phyloP scores from a whole-genome alignment of 2,329 filamentous ascomycete species.

The Scedosporium apiospermum region DNA sequence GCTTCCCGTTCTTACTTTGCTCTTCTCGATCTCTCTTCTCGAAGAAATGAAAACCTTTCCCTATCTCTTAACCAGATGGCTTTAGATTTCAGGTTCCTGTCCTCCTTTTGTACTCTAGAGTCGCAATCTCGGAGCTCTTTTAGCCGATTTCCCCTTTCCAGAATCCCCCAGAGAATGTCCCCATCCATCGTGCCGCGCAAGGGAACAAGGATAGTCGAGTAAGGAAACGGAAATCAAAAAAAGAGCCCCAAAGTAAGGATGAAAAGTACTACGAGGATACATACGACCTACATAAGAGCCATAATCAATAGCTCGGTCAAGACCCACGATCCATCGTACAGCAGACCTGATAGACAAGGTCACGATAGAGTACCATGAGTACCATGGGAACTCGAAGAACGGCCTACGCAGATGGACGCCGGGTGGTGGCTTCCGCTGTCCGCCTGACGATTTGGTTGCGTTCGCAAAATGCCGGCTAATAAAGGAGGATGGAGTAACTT shows the following conservation, averaged over 20 bases:
- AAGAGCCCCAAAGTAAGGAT: not conserved
- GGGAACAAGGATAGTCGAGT: not conserved
- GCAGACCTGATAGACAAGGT: not conserved
- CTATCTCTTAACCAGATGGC: not conserved
- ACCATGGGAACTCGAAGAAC: not conserved
- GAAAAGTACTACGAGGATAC: not conserved
- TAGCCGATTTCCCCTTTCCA: slow-evolving; percentile 6
- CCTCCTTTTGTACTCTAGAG: slow-evolving; percentile 4
- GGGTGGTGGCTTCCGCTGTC: not conserved
- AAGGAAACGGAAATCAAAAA: not conserved
- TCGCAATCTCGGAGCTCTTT: slow-evolving; percentile 5
- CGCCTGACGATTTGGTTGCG: slow-evolving; percentile 1
- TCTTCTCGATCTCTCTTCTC: not conserved
- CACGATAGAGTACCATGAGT: not conserved
- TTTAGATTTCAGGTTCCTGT: not conserved
- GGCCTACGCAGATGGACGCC: not conserved
- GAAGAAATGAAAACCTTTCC: not conserved
- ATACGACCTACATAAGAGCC: not conserved
- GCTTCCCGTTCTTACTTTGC: not conserved
- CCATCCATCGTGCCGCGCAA: not conserved
- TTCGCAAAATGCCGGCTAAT: slow-evolving; percentile 5
- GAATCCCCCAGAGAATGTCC: not conserved
- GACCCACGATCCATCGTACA: not conserved
- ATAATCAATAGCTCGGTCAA: not conserved
- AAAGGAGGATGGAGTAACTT: not conserved